Evolutionary conservation across 768 basidiomycete genomes (phyloP), one percentile per base, ranked within the genome.

Genomic region (Termitomyces sp.): DNA sequence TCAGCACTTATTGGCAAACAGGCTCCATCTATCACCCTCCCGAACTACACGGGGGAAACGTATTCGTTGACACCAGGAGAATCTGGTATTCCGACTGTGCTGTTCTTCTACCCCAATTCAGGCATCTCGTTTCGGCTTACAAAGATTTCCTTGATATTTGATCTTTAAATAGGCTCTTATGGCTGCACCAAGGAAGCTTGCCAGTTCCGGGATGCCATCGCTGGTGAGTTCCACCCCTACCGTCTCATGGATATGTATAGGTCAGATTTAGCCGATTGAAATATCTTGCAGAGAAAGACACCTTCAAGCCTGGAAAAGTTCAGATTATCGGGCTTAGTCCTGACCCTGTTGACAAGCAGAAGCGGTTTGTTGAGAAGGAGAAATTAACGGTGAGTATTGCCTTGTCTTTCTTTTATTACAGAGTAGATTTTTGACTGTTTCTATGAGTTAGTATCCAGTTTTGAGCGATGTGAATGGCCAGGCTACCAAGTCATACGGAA

Each of bases 131-230:
- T n/a, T 49, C 18, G 20, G 35, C 57, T 56, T 36, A 15, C 58
- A 35, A 11, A 57, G 35, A 35, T 20, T 44, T 32, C 39, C n/a
- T 48, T 62, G 2, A 4, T 57, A 56, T n/a, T 40, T 20, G 15
- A 22, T 46, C 28, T 36, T 38, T 32, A 18, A n/a, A 39, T 55
- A 87, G 90, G 87, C 7, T 84, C 90, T 2, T 87, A 78, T 55
- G 91, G 89, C 6, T 94, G 93, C 73, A 95, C 90, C 18, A 87
- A 82, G 67, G 87, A 94, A 72, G 92, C 89, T 1, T 93, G 91
- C 67, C 80, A 86, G 56, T 93, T 95, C 73, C 84, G 92, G 28
- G 90, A 94, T 75, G 91, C 91, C 3, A 74, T 91, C 46, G 82
- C 77, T 39, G 84, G 89, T 89, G 60, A 59, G 82, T 70, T 33